Base-by-base conservation (phyloP, 345 rosid species). In the Citrus glauca region DNA sequence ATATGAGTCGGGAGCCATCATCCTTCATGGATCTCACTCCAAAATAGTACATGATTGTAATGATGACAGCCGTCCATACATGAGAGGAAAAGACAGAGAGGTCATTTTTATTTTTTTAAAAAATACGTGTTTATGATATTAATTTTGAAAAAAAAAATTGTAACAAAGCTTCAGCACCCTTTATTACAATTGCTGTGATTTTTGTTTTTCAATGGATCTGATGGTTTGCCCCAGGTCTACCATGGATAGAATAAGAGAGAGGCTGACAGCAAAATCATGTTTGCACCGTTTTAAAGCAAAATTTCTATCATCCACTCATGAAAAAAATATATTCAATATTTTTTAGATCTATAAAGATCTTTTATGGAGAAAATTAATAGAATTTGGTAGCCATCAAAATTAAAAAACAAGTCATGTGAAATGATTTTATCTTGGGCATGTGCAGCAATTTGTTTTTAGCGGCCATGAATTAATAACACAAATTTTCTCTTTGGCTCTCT, bases 371-470 rank as follows among this genome's bases (percentile, higher is more conserved):
- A 19, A 28, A 24, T 2, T 27, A 5, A 25, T 80, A 53, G 53
- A 24, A 42, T 81, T 79, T 74, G 20, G 64, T 28, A 76, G 81
- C 86, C 81, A 33, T 22, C 19, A 50, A 45, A 48, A 3, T 14
- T n/a, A 0, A 28, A 32, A 50, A 42, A 74, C 27, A 62, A 9
- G 38, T 19, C 71, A 9, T 62, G 71, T 30, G 37, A 24, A 42
- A 27, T 48, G 67, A 77, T 72, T 59, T 45, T 71, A 17, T 67
- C 62, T 30, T 74, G 35, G 72, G 84, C 87, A 86, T 75, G 91
- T 86, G 89, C n/a, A 73, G 73, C 72, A 30, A 30, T 28, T 53
- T 40, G 1, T 30, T 83, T 75, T 50, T 75, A 17, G 73, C 83
- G 85, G 82, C 82, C 66, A 78, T 48, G 67, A 69, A 19, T 37